phyloP scores from a whole-genome alignment of 2,329 filamentous ascomycete species.

The Beauveria rudraprayagi region DNA sequence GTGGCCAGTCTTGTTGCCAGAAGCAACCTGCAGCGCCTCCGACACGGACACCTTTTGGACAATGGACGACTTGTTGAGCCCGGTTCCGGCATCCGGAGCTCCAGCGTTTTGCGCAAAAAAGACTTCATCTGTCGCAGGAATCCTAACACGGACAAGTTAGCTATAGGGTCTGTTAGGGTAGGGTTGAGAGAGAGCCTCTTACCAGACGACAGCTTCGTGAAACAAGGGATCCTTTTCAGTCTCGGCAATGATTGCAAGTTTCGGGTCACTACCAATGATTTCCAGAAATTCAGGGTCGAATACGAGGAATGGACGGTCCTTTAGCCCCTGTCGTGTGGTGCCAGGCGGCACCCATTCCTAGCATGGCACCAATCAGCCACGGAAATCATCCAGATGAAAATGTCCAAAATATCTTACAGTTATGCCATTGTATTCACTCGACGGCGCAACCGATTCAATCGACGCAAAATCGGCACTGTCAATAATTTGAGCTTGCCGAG shows the following conservation, averaged over 20 bases:
- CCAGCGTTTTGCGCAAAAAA: conserved; percentile 49
- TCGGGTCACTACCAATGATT: conserved; percentile 40
- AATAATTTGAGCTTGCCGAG: neutral
- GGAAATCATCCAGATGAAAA: neutral
- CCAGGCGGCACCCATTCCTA: conserved; percentile 31
- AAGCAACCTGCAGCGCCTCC: conserved; percentile 33
- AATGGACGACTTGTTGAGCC: conserved; percentile 41
- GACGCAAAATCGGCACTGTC: neutral
- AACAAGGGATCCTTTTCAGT: conserved; percentile 39
- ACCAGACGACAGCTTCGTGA: conserved; percentile 50
- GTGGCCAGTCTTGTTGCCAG: conserved; percentile 28
- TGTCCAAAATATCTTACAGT: conserved; percentile 16
- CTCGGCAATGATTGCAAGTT: conserved; percentile 40
- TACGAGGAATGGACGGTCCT: conserved; percentile 32
- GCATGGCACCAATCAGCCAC: conserved; percentile 14
- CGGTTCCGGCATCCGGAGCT: conserved; percentile 36
- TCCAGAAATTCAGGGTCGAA: conserved; percentile 44
- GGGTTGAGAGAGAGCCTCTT: conserved; percentile 6
- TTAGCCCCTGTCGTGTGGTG: conserved; percentile 28
- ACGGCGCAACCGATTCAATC: conserved; percentile 15
- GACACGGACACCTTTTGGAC: conserved; percentile 41
- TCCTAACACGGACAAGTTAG: neutral
- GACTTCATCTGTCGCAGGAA: conserved; percentile 38
- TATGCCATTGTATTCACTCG: conserved; percentile 2
- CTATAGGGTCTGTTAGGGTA: neutral